A percentile compares a stretch with the other conserved stretches of the same genome.
Evolutionary conservation across 2,329 filamentous ascomycete genomes (phyloP).

Genomic region (Rachicladosporium sp.): DNA sequence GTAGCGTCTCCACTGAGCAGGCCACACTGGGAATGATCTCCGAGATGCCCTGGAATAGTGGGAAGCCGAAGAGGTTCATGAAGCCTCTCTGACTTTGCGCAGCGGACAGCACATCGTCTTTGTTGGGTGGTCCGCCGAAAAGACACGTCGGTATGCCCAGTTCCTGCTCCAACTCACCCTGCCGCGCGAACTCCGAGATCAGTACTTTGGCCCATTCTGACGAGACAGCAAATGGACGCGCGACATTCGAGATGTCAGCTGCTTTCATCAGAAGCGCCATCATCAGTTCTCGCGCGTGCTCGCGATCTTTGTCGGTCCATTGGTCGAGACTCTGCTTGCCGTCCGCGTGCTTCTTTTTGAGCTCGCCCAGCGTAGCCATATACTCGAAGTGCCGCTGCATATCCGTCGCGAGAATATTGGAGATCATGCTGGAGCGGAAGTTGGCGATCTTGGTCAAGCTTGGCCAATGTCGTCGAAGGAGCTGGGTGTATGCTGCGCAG

Average conservation of each 20-base stretch:
- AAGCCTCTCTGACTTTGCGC: conserved; percentile 85
- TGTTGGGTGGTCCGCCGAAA: conserved; percentile 64
- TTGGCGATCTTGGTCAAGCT: conserved; percentile 62
- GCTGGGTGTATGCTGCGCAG: conserved; percentile 92
- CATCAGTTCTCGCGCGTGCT: conserved; percentile 66
- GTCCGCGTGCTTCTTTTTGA: conserved; percentile 53
- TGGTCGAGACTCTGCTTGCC: conserved; percentile 39
- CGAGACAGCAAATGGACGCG: conserved; percentile 70
- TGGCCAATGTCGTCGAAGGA: conserved; percentile 86
- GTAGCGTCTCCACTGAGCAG: conserved; percentile 73
- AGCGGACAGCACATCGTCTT: conserved; percentile 71
- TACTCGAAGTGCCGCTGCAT: conserved; percentile 97
- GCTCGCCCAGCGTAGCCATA: conserved; percentile 72
- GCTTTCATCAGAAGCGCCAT: conserved; percentile 94
- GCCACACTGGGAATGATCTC: conserved; percentile 75
- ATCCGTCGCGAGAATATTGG: conserved; percentile 91
- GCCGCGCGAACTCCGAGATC: conserved; percentile 89
- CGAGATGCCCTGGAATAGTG: conserved; percentile 77
- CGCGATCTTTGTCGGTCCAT: conserved; percentile 64
- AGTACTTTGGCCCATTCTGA: conserved; percentile 83
- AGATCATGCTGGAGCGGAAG: conserved; percentile 87
- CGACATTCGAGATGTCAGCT: conserved; percentile 96
- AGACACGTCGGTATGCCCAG: conserved; percentile 79
- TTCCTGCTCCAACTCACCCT: conserved; percentile 82
- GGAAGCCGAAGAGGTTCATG: conserved; percentile 90